Base-by-base conservation (phyloP, 306 rosid genomes). In the Vigna nakashimae region DNA sequence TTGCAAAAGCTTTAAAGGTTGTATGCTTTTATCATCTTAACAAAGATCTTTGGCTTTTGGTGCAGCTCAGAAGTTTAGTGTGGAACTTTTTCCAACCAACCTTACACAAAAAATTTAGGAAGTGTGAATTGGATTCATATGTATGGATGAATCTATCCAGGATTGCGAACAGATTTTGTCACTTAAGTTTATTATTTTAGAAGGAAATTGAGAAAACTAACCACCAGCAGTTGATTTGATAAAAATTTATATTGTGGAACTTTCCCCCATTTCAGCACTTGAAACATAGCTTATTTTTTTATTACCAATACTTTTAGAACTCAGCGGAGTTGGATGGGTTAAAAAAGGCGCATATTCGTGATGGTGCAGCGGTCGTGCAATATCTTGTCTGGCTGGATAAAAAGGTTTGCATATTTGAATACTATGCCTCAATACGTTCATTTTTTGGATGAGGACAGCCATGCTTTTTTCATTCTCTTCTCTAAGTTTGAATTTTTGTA, bases 1-100 rank as follows among this genome's bases (percentile, higher is more conserved):
- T 96, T 80, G 92, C 96, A 0, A 96, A 96, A 87, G 99, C 99
- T 80, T 71, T 96, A 34, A 96, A 96, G 99, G 99, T 95, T 76
- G 73, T 73, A 26, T 51, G 40, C 66, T 52, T 55, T 15, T 58
- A 32, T 73, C 15, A 40, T 71, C 16, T 16, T 11, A 43, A 36
- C 71, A 70, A 28, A 65, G 58, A 38, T 15, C 59, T 78, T 48
- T 85, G 46, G 32, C 80, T 60, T 75, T 77, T 64, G 51, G 17
- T 43, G 53, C 12, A 52, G 67, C 74, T 24, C 16, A 65, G 65
- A 51, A 66, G 69, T 77, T 34, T 73, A 64, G 50, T 72, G 38
- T 77, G 45, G 20, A 24, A 20, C 56, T 46, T 84, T 65, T 48
- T 57, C 57, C 48, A 36, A 49, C 40, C 62, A 74, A 17, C 63